Conservation (phyloP, 1,284 basidiomycete genomes). For the Retiboletus flavoniger region DNA sequence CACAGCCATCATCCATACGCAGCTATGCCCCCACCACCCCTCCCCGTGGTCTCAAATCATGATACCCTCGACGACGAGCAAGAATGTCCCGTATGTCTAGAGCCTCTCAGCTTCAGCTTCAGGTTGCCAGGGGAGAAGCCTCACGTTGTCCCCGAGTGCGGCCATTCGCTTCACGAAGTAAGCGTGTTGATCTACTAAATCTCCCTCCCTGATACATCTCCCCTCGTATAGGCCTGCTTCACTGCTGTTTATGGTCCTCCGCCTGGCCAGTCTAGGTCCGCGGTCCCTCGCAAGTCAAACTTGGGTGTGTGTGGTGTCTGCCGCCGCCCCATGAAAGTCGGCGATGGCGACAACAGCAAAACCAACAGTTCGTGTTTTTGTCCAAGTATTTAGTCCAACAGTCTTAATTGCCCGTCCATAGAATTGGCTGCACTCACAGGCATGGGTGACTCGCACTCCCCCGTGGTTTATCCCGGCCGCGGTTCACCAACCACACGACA, state of each 20-base stretch:
- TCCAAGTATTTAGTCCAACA: background rate
- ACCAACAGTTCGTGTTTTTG: conserved; percentile 73
- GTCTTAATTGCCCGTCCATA: conserved; percentile 33
- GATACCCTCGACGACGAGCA: conserved; percentile 71
- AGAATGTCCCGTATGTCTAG: conserved; percentile 89
- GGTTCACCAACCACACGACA: conserved; percentile 52
- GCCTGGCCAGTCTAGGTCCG: conserved; percentile 55
- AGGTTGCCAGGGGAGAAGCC: conserved; percentile 92
- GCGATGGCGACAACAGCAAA: conserved; percentile 76
- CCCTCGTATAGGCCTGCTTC: conserved; percentile 76
- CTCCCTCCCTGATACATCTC: background rate
- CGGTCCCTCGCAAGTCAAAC: conserved; percentile 67
- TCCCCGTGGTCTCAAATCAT: conserved; percentile 66
- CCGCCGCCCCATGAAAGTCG: conserved; percentile 90
- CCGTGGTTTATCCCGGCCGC: conserved; percentile 65
- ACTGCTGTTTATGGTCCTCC: conserved; percentile 91
- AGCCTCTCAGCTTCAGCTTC: conserved; percentile 85
- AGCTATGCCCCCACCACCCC: conserved; percentile 55
- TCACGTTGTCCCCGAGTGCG: conserved; percentile 93
- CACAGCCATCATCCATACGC: conserved; percentile 42
- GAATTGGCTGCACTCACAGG: conserved; percentile 88
- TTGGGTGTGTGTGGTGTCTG: conserved; percentile 97
- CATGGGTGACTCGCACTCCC: conserved; percentile 63
- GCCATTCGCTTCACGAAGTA: conserved; percentile 95
- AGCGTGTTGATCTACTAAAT: conserved; percentile 27